phyloP scores from a whole-genome alignment of 2,329 filamentous ascomycete genomes.

The Fusarium oligoseptatum region DNA sequence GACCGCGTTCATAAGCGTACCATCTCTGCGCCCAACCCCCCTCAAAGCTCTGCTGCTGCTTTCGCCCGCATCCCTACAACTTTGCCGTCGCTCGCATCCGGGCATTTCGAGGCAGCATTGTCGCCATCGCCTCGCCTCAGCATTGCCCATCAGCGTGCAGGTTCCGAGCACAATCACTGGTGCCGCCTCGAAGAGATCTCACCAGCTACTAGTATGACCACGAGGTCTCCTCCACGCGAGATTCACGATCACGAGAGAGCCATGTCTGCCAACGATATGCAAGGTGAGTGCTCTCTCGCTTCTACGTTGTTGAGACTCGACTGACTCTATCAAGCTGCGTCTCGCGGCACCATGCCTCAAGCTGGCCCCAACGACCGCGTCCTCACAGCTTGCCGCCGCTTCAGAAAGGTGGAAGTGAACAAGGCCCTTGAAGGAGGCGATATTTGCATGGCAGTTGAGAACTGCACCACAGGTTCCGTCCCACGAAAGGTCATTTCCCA shows the following conservation, averaged over 20 bases:
- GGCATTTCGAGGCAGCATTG: conserved; percentile 30
- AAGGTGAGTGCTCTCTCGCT: conserved; percentile 18
- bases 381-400: conserved; percentile 32
- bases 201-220: conserved; percentile 19
- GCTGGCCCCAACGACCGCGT: conserved; percentile 36
- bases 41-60: conserved; percentile 40
- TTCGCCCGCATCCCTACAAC: conserved; percentile 36
- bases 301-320: background rate
- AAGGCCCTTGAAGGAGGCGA: conserved; percentile 45
- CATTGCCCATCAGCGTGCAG: conserved; percentile 27
- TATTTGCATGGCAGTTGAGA: conserved; percentile 67
- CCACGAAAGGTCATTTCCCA: conserved; percentile 84
- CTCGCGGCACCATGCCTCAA: conserved; percentile 12
- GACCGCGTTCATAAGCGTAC: conserved; percentile 61
- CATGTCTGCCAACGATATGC: conserved; percentile 18
- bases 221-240: conserved; percentile 25
- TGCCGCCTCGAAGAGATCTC: conserved; percentile 23
- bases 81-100: conserved; percentile 34
- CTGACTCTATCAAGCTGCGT: conserved; percentile 13
- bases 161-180: conserved; percentile 32
- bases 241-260: conserved; percentile 8
- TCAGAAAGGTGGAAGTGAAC: conserved; percentile 32
- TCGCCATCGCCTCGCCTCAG: conserved; percentile 29
- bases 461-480: conserved; percentile 71
- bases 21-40: conserved; percentile 63